Percentiles rank a stretch among this genome's conserved stretches.
Conservation (phyloP, 805 yeast genomes). For the Nakazawaea laoshanensis region DNA sequence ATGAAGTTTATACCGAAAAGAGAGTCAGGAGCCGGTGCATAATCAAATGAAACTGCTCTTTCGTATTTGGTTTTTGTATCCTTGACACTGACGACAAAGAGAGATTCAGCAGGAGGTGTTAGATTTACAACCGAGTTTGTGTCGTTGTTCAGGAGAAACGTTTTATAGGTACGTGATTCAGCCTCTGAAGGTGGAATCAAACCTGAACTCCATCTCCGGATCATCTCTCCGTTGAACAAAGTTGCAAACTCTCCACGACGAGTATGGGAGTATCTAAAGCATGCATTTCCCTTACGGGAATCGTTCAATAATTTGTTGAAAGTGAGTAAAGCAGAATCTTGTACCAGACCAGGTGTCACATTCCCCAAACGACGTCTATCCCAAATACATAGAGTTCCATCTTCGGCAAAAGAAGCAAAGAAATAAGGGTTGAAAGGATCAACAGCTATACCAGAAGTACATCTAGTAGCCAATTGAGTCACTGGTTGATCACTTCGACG, state of each 20-base stretch:
- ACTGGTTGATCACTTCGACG: conserved; percentile 52
- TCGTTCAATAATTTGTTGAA: conserved; percentile 59
- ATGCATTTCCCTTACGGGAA: conserved; percentile 49
- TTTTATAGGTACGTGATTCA: conserved; percentile 16
- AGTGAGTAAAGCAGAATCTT: conserved; percentile 49
- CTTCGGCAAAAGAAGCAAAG: conserved; percentile 74
- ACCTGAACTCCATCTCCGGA: conserved; percentile 77
- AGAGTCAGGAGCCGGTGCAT: conserved; percentile 45
- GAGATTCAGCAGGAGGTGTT: conserved; percentile 33
- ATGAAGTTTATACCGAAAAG: conserved; percentile 57
- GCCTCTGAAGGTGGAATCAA: conserved; percentile 31
- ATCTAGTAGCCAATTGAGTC: conserved; percentile 68
- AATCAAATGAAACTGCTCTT: conserved; percentile 79
- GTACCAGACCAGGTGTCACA: conserved; percentile 15
- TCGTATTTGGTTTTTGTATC: conserved; percentile 74
- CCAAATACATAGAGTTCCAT: conserved; percentile 79
- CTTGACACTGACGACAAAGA: conserved; percentile 69
- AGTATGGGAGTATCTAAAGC: conserved; percentile 60
- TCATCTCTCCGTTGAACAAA: conserved; percentile 65
- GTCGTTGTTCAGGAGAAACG: conserved; percentile 11
- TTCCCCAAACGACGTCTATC: conserved; percentile 53
- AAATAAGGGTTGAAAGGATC: conserved; percentile 62
- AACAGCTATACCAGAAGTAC: conserved; percentile 56
- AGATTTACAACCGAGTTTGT: conserved; percentile 10
- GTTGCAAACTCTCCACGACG: conserved; percentile 71